These are phyloP conservation scores for Melampsora larici-populina DNA, from an alignment of 1,284 basidiomycete species.

Conservation along the genomic window DNA sequence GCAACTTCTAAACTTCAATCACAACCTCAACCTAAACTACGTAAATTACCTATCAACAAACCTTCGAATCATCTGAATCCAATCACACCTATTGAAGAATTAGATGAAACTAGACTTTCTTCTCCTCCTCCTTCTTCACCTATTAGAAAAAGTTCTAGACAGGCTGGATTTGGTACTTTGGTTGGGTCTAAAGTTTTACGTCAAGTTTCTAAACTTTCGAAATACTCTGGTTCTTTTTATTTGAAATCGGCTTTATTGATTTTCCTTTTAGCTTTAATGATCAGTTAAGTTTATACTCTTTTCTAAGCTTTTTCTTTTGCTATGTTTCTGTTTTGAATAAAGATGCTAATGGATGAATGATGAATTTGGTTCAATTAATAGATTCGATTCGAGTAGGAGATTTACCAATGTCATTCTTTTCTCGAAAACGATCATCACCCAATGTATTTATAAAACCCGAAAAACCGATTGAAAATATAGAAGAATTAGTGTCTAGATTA, in stretches of 20 bases:
- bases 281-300: constrained; percentile 25
- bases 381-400: constrained; percentile 30
- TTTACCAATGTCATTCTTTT: constrained; percentile 11
- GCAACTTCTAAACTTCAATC: constrained; percentile 16
- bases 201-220: constrained; percentile 11
- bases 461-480: constrained; percentile 13
- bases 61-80: neutral
- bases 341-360: neutral
- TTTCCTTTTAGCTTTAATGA: constrained; percentile 11
- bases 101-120: neutral
- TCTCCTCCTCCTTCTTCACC: neutral
- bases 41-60: constrained; percentile 14
- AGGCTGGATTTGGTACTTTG: constrained; percentile 8
- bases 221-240: constrained; percentile 10
- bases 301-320: constrained; percentile 9
- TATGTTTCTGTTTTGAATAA: neutral
- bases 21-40: constrained; percentile 10
- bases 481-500: constrained; percentile 22
- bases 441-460: constrained; percentile 14
- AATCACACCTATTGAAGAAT: constrained; percentile 11
- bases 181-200: neutral
- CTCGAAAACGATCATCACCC: neutral
- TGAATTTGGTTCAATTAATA: neutral
- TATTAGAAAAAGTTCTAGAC: neutral
- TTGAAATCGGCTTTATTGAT: constrained; percentile 4